Percentiles rank a stretch among this genome's conserved stretches.
These are phyloP conservation scores for Flaveria sonorensis DNA, from an alignment of 129 eudicot genomes.

Conservation along the genomic window DNA sequence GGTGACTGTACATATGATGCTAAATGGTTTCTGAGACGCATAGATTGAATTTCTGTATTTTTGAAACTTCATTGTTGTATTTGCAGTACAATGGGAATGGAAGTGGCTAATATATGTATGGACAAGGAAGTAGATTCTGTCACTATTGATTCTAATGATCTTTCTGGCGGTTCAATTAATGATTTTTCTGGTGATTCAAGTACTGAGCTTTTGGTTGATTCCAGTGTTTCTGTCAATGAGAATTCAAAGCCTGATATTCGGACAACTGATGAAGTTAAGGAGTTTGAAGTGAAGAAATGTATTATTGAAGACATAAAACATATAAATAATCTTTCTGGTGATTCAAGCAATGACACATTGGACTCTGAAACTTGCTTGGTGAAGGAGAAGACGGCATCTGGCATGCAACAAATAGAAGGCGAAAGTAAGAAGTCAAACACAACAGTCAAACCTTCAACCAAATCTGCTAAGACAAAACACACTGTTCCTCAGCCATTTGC, in stretches of 20 bases:
- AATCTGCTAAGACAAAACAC: constrained; percentile 55
- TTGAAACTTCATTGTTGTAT: constrained; percentile 15
- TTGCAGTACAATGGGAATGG: constrained; percentile 62
- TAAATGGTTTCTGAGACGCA: neutral
- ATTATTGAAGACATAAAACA: constrained; percentile 36
- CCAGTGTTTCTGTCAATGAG: constrained; percentile 30
- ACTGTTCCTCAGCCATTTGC: constrained; percentile 80
- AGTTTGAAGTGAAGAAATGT: constrained; percentile 62
- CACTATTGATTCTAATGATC: constrained; percentile 26
- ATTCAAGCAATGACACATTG: constrained; percentile 29
- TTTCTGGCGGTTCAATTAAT: constrained; percentile 39
- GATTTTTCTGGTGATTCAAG: neutral
- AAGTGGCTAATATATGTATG: constrained; percentile 56
- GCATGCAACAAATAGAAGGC: constrained; percentile 39
- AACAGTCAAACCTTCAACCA: constrained; percentile 42
- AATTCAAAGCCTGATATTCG: constrained; percentile 27
- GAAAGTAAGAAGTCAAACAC: constrained; percentile 45
- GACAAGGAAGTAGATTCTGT: constrained; percentile 65
- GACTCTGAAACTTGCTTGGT: constrained; percentile 34
- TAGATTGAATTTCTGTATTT: neutral
- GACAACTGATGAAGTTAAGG: constrained; percentile 46
- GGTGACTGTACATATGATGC: neutral
- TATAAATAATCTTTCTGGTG: constrained; percentile 30
- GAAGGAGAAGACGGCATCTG: constrained; percentile 48
- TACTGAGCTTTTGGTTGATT: constrained; percentile 15